Conservation (phyloP, 164 flowering plant species). For the Vitis labrusca region DNA sequence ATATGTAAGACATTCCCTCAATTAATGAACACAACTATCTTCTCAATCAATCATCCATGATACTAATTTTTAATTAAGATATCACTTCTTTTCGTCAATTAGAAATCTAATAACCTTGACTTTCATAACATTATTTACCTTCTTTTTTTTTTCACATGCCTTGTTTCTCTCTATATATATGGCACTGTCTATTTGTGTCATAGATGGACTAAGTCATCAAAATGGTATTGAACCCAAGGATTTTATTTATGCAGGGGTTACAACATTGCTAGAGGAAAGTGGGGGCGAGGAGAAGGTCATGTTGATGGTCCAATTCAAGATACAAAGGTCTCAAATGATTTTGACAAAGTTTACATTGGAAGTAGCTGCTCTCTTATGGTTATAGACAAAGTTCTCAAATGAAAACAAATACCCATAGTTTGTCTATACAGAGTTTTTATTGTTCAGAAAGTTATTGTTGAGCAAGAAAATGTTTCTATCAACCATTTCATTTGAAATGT, state of each 20-base stretch:
- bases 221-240: too few relatives aligned
- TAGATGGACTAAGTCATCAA: not conserved
- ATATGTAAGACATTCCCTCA: slow-evolving; percentile 20
- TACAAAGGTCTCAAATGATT: slow-evolving; percentile 61
- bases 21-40: not conserved
- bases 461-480: too few relatives aligned
- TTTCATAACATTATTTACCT: too few relatives aligned
- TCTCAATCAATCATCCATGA: not conserved
- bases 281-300: slow-evolving; percentile 55
- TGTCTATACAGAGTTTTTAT: too few relatives aligned
- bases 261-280: slow-evolving; percentile 77
- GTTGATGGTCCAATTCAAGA: slow-evolving; percentile 70
- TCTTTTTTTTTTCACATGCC: too few relatives aligned
- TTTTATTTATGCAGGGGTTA: slow-evolving; percentile 44
- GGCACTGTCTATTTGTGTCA: too few relatives aligned
- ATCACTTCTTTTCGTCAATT: too few relatives aligned
- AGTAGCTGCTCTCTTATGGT: slow-evolving; percentile 54
- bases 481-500: too few relatives aligned
- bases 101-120: too few relatives aligned
- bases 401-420: too few relatives aligned
- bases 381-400: slow-evolving; percentile 41
- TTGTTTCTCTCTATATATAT: too few relatives aligned
- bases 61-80: not conserved
- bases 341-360: slow-evolving; percentile 27
- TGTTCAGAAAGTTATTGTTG: too few relatives aligned